Conservation (phyloP, 805 yeast species). For the Yueomyces sinensis region DNA sequence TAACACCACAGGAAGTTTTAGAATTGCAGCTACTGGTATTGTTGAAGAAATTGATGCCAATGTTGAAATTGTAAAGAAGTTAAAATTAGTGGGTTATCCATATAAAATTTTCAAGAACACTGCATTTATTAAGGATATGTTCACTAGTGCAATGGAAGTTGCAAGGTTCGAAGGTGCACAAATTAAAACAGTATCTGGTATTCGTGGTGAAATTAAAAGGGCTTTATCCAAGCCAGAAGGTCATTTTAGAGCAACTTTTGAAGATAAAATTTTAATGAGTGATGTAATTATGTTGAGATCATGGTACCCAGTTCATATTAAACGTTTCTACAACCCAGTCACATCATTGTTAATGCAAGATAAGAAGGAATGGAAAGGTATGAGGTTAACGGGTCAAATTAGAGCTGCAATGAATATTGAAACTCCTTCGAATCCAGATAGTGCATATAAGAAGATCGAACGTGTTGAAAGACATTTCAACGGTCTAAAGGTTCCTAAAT, state of each 20-base stretch:
- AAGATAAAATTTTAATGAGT: constrained; percentile 83
- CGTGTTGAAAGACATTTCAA: constrained; percentile 77
- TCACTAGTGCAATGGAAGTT: constrained; percentile 79
- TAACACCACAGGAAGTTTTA: constrained; percentile 77
- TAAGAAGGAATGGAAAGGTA: constrained; percentile 88
- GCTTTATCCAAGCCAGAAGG: constrained; percentile 94
- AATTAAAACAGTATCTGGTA: constrained; percentile 92
- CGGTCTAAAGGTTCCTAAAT: constrained; percentile 73
- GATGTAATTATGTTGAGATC: constrained; percentile 85
- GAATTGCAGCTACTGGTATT: constrained; percentile 95
- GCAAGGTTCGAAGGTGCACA: constrained; percentile 98
- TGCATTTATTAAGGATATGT: constrained; percentile 96
- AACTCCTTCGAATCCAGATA: constrained; percentile 44
- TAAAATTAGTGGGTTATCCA: constrained; percentile 91
- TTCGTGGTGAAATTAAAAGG: constrained; percentile 92
- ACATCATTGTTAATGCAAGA: constrained; percentile 69
- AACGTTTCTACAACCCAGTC: constrained; percentile 90
- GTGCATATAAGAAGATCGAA: constrained; percentile 58
- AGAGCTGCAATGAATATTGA: constrained; percentile 60
- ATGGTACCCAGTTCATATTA: constrained; percentile 91
- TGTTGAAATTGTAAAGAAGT: constrained; percentile 86
- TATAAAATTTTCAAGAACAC: constrained; percentile 89
- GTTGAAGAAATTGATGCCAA: constrained; percentile 85
- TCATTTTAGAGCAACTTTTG: constrained; percentile 90
- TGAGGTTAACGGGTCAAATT: constrained; percentile 89